Evolutionary conservation across 2,329 filamentous ascomycete species (phyloP), one percentile per base, ranked within the genome.

Genomic region (Epichloe gansuensis): DNA sequence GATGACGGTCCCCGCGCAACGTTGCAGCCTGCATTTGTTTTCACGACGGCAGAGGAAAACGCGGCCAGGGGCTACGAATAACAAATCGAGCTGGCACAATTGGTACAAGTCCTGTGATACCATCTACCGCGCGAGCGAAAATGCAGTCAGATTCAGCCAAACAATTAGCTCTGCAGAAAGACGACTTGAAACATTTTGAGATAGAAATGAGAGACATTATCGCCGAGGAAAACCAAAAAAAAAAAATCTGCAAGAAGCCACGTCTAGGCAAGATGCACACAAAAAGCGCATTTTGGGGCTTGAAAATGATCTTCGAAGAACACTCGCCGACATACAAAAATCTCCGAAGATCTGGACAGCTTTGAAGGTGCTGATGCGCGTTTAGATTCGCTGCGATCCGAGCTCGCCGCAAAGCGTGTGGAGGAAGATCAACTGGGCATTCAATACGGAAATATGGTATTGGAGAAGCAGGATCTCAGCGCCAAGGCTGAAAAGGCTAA

Each of bases 121-220:
- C 76, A 15, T 81, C 72, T 58, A 66, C 62, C 0, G 73, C 77
- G 41, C 70, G 69, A 9, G 74, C 85, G 25, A 81, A 90, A n/a
- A 94, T 95, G 82, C 85, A 85, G 62, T 84, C 86, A 1, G 87
- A 95, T 62, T 74, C 80, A 28, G 84, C 80, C 53, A 78, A 78
- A 17, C 85, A 88, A 61, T 76, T 91, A 42, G 63, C 65, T 6
- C 67, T 77, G 13, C 73, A 77, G 45, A 69, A 70, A 53, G 74
- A 80, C 28, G 69, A 71, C 4, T 56, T 80, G 3, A 68, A 74
- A 28, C 75, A 81, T 39, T 72, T 86, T 3, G 73, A 76, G 50
- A 63, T 67, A 5, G 80, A 86, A 54, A 65, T 82, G 46, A 66
- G 69, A 3, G 72, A 75, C 1, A 66, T 84, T 5, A 74, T 78